Evolutionary conservation across 805 yeast species (phyloP), one percentile per base, ranked within the genome.

Genomic region (Candida succiphila): DNA sequence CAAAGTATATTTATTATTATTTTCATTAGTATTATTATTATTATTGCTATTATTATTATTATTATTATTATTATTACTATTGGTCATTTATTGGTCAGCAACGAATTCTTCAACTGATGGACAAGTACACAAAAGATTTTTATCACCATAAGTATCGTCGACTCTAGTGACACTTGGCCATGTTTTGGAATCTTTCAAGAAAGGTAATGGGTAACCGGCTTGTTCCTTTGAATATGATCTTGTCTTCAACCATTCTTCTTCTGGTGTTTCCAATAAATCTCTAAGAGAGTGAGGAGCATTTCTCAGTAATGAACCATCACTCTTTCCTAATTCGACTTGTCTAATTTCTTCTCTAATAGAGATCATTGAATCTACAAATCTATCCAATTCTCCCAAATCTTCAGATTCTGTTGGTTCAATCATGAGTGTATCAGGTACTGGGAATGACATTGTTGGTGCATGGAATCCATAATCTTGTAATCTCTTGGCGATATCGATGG

Each of bases 371-470:
- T 86, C 87, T 36, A 87, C 78, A 60, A 92, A 89, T 50, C 96
- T 72, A 59, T 92, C 89, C 40, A 92, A 67, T 61, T 92, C 98
- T 36, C 69, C 83, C 49, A 80, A 61, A 51, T 86, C 76, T 62
- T 92, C 98, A 15, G 92, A 79, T 62, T 92, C 98, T 3, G 98
- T 92, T 38, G 98, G 98, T 63, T 92, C 98, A 42, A 92, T 76
- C 98, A 92, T 92, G 47, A 92, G 69, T 2, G 98, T 92, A 41
- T 94, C 95, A 5, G 96, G 89, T 33, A 92, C 94, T 8, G 98
- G 98, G 84, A 92, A 92, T 3, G 97, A 92, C 84, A 92, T 78
- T 18, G 98, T 92, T 41, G 98, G 98, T 1, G 96, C 96, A 60
- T 92, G 98, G 75, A 92, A 92, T 1, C 97, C 96, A 56, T 89